Conservation (phyloP, 306 rosid species). For the Cucumis hystrix region DNA sequence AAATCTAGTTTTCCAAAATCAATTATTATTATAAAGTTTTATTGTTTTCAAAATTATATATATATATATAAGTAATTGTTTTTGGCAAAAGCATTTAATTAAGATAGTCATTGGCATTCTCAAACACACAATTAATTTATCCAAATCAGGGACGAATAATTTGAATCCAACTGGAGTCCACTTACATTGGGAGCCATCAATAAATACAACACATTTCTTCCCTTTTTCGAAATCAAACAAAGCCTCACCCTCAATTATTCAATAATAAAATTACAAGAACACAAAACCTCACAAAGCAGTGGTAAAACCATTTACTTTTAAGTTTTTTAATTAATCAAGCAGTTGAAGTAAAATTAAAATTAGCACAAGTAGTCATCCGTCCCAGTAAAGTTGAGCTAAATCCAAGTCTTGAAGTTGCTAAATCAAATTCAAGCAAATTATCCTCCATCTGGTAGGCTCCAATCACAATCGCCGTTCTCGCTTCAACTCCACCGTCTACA, state of each 20-base stretch:
- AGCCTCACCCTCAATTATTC: neutral
- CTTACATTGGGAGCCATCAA: neutral
- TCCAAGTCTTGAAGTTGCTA: constrained; percentile 37
- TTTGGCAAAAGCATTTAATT: neutral
- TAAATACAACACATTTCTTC: too few relatives aligned
- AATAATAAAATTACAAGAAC: neutral
- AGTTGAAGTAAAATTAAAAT: constrained; percentile 41
- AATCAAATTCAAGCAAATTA: constrained; percentile 39
- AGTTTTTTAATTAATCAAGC: constrained; percentile 5
- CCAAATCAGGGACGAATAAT: too few relatives aligned
- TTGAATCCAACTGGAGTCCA: neutral
- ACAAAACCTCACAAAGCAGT: neutral
- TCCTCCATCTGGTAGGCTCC: constrained; percentile 46
- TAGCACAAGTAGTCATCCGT: constrained; percentile 27
- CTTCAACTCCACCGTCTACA: constrained; percentile 34
- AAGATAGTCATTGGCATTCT: neutral
- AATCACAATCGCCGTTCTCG: constrained; percentile 38
- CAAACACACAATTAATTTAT: neutral
- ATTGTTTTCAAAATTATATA: too few relatives aligned
- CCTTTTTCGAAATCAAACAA: too few relatives aligned
- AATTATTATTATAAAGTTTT: too few relatives aligned
- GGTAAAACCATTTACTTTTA: neutral
- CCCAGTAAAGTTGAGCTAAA: constrained; percentile 24
- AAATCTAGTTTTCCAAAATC: too few relatives aligned
- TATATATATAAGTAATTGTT: neutral